These are phyloP conservation scores for Malus hybrid DNA, from an alignment of 331 rosid species.

Conservation along the genomic window DNA sequence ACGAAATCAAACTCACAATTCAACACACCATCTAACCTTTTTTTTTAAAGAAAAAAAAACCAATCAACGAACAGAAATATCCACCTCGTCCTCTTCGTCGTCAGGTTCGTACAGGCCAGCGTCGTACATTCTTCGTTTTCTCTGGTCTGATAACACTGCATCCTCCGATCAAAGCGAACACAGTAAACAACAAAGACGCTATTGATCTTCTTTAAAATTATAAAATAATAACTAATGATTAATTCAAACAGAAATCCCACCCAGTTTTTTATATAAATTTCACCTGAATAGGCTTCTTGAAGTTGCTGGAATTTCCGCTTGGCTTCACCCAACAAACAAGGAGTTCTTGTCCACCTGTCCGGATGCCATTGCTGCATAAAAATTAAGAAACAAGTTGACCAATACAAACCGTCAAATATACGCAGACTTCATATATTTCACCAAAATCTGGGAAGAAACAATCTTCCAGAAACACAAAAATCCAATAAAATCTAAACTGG, in stretches of 20 bases:
- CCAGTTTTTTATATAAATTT: no score
- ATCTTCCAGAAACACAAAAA: background rate
- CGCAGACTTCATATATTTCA: background rate
- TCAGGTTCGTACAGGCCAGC: slow-evolving; percentile 59
- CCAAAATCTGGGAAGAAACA: background rate
- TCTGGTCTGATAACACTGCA: slow-evolving; percentile 62
- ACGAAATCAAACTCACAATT: background rate
- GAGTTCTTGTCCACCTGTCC: slow-evolving; percentile 57
- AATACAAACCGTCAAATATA: background rate
- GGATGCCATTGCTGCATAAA: slow-evolving; percentile 78
- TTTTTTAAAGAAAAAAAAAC: no score
- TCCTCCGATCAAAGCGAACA: background rate
- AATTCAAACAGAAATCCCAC: background rate
- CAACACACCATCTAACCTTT: background rate
- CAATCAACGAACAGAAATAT: background rate
- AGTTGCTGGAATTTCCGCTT: slow-evolving; percentile 65
- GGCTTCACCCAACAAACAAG: slow-evolving; percentile 51
- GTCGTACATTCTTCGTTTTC: slow-evolving; percentile 60
- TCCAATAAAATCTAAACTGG: no score
- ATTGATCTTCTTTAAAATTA: background rate
- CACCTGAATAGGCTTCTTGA: slow-evolving; percentile 89
- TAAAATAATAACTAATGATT: background rate
- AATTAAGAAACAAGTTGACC: background rate
- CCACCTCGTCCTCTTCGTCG: slow-evolving; percentile 67
- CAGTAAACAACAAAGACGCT: background rate